Evolutionary conservation across 495 filamentous ascomycete genomes (phyloP).

Genomic region (Astrothelium subdiscretum): DNA sequence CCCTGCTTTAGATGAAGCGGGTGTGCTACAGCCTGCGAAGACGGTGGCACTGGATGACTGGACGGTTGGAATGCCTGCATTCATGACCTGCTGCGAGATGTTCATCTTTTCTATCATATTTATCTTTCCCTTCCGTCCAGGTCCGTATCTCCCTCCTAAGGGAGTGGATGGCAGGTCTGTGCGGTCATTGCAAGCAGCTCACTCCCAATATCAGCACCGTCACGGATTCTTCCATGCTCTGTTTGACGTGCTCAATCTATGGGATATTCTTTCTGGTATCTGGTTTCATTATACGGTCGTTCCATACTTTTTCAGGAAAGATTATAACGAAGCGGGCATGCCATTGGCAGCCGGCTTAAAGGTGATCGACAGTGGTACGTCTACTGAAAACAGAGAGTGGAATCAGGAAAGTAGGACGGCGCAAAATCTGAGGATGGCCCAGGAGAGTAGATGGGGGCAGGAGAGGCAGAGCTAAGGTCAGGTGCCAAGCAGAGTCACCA

Average conservation of each 20-base stretch:
- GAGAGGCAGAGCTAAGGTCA: neutral
- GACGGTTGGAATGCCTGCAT: constrained; percentile 4
- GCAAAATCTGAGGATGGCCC: neutral
- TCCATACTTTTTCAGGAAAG: neutral
- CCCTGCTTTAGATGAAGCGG: neutral
- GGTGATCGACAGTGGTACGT: neutral
- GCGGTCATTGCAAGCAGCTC: neutral
- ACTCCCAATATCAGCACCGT: constrained; percentile 3
- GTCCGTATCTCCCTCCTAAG: constrained; percentile 4
- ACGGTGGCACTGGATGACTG: constrained; percentile 1
- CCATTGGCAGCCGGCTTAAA: neutral
- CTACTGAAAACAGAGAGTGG: neutral
- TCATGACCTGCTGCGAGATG: constrained; percentile 9
- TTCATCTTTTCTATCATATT: constrained; percentile 6
- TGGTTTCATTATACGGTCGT: constrained; percentile 4
- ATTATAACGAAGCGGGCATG: neutral
- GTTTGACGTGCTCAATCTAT: constrained; percentile 3
- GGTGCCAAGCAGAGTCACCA: too few relatives aligned
- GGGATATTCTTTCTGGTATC: constrained; percentile 8
- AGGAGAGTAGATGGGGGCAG: neutral
- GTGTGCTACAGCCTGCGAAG: constrained; percentile 3
- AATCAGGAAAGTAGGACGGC: neutral
- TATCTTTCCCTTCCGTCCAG: constrained; percentile 1
- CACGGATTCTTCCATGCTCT: constrained; percentile 3
- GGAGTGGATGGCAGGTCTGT: neutral